These are phyloP conservation scores for Alternaria brassicae DNA, from an alignment of 2,329 filamentous ascomycete species.

Conservation along the genomic window DNA sequence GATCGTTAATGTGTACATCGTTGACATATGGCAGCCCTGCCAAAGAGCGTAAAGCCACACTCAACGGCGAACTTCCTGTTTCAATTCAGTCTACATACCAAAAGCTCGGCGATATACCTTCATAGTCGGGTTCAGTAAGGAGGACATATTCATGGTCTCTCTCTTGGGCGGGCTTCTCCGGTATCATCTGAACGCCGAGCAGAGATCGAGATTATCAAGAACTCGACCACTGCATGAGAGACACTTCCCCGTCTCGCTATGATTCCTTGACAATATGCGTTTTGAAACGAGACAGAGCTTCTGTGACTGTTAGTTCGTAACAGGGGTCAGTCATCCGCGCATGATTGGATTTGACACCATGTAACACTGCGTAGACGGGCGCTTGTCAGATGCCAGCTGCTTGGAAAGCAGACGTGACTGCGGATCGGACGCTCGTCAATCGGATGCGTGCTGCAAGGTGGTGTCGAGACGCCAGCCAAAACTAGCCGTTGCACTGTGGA, in stretches of 20 bases:
- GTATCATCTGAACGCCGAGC: background rate
- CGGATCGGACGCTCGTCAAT: slow-evolving; percentile 13
- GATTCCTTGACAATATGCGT: slow-evolving; percentile 4
- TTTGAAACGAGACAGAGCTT: slow-evolving; percentile 12
- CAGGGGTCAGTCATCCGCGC: background rate
- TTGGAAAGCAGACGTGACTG: slow-evolving; percentile 8
- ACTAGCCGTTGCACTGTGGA: slow-evolving; percentile 3
- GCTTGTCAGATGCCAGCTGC: slow-evolving; percentile 13
- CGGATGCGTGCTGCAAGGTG: slow-evolving; percentile 10
- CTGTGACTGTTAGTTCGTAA: background rate
- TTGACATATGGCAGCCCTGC: background rate
- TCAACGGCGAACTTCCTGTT: background rate
- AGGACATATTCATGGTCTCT: background rate
- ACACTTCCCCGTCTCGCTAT: background rate
- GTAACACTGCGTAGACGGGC: slow-evolving; percentile 10
- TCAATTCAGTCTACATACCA: background rate
- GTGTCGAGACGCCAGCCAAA: slow-evolving; percentile 5
- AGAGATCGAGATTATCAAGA: background rate
- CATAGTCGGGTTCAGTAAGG: background rate
- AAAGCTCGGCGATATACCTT: background rate
- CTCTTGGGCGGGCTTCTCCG: background rate
- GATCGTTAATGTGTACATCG: background rate
- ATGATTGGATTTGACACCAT: slow-evolving; percentile 10
- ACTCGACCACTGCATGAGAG: background rate
- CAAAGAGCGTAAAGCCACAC: background rate